phyloP scores from a whole-genome alignment of 1,284 basidiomycete genomes.

The Chiua sp. region DNA sequence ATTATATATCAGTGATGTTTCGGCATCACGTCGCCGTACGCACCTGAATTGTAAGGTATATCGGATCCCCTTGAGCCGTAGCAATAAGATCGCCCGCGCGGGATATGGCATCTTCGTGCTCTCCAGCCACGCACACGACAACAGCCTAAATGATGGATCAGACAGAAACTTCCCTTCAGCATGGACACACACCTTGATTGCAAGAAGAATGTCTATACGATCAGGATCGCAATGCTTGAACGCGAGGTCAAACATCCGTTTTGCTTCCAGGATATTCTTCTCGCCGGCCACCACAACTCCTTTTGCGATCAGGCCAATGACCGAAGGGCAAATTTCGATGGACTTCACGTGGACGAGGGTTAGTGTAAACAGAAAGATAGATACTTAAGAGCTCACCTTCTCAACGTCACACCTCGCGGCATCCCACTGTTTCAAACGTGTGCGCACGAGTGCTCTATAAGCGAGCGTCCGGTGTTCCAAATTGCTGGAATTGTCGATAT shows the following conservation, averaged over 20 bases:
- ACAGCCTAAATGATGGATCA: neutral
- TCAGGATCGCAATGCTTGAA: neutral
- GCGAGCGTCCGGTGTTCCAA: neutral
- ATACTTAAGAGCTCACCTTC: neutral
- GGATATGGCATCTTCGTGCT: neutral
- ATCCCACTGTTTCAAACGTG: neutral
- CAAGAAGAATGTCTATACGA: neutral
- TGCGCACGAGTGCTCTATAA: neutral
- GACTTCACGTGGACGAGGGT: neutral
- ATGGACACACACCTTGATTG: slow-evolving; percentile 1
- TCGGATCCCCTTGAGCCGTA: too few relatives aligned
- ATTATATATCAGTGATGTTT: too few relatives aligned
- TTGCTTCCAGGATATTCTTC: neutral
- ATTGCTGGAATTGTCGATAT: too few relatives aligned
- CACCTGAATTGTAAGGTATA: too few relatives aligned
- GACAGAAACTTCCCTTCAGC: too few relatives aligned
- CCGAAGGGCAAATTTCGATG: neutral
- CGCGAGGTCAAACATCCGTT: neutral
- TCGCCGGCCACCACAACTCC: neutral
- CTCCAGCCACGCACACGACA: neutral
- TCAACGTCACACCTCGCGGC: neutral
- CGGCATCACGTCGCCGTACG: too few relatives aligned
- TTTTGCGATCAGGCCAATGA: neutral
- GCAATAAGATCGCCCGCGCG: neutral
- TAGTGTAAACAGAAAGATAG: too few relatives aligned